Percentiles rank a stretch among this genome's conserved stretches.
phyloP scores from a whole-genome alignment of 2,329 filamentous ascomycete species.

The Chaetoscypha palmicola region DNA sequence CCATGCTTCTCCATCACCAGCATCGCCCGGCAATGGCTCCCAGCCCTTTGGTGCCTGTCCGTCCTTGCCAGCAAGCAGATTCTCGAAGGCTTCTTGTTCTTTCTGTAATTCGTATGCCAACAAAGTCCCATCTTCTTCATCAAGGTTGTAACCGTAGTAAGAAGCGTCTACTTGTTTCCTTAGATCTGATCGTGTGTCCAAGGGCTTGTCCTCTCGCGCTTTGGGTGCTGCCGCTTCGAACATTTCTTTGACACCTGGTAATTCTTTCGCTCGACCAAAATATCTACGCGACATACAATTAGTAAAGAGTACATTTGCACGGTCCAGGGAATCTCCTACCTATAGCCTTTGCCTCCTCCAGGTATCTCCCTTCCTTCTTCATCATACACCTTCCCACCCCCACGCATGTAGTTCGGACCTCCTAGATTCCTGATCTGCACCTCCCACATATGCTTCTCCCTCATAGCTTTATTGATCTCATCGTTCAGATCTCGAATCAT shows the following conservation, averaged over 20 bases:
- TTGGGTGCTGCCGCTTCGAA: slow-evolving; percentile 69
- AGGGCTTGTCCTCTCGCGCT: slow-evolving; percentile 51
- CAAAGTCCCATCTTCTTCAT: slow-evolving; percentile 80
- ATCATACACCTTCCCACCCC: slow-evolving; percentile 45
- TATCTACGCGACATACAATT: slow-evolving; percentile 58
- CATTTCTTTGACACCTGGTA: slow-evolving; percentile 93
- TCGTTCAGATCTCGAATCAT: slow-evolving; percentile 98
- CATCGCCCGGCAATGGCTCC: slow-evolving; percentile 81
- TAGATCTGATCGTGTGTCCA: slow-evolving; percentile 61
- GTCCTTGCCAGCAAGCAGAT: slow-evolving; percentile 52
- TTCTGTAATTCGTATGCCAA: slow-evolving; percentile 75
- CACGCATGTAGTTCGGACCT: slow-evolving; percentile 76
- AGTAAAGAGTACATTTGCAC: slow-evolving; percentile 10
- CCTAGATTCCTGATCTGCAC: slow-evolving; percentile 90
- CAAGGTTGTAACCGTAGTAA: slow-evolving; percentile 92
- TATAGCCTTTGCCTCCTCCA: slow-evolving; percentile 79
- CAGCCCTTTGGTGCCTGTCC: slow-evolving; percentile 61
- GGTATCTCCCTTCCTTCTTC: slow-evolving; percentile 49
- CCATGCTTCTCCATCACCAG: slow-evolving; percentile 77
- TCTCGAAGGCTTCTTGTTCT: slow-evolving; percentile 73
- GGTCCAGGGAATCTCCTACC: slow-evolving; percentile 62
- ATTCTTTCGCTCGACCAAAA: slow-evolving; percentile 81
- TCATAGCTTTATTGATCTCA: slow-evolving; percentile 98
- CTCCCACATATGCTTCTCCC: slow-evolving; percentile 99
- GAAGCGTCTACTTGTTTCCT: slow-evolving; percentile 78